Percentiles rank a stretch among this genome's conserved stretches.
These are phyloP conservation scores for Fusarium proliferatum DNA, from an alignment of 2,329 filamentous ascomycete species.

Conservation along the genomic window DNA sequence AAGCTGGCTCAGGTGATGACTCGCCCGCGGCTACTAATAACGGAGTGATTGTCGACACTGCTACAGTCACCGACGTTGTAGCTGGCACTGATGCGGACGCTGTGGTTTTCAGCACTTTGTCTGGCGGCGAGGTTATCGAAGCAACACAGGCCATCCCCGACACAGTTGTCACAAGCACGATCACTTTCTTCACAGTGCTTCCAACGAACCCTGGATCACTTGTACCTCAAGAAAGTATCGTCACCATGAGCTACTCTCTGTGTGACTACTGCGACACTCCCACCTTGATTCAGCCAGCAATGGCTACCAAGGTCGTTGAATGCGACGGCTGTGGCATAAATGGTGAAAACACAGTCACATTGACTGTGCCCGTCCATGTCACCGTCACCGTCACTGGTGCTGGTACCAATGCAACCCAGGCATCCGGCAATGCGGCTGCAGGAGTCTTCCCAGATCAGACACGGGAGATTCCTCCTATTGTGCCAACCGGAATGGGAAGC, in stretches of 20 bases:
- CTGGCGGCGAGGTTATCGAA: background rate
- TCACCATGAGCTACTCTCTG: constrained; percentile 45
- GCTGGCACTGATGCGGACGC: background rate
- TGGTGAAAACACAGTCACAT: constrained; percentile 39
- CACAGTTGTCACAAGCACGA: constrained; percentile 30
- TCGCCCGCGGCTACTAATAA: background rate
- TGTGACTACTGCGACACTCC: constrained; percentile 39
- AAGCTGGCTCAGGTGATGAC: background rate
- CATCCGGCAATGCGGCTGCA: constrained; percentile 1
- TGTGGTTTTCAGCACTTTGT: background rate
- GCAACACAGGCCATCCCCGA: background rate
- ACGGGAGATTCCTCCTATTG: constrained; percentile 4
- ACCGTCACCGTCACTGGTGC: background rate
- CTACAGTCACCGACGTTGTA: background rate
- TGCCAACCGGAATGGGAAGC: constrained; percentile 6
- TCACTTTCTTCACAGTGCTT: constrained; percentile 43
- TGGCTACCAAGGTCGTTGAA: constrained; percentile 38
- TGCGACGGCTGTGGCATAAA: constrained; percentile 39
- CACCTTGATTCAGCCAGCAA: constrained; percentile 24
- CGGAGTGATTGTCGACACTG: background rate
- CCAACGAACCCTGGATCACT: constrained; percentile 50
- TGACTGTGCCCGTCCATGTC: constrained; percentile 39
- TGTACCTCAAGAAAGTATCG: constrained; percentile 47
- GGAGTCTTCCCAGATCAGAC: background rate
- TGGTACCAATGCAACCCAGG: background rate